phyloP scores from a whole-genome alignment of 2,329 filamentous ascomycete genomes.

The Fusarium xylarioides region DNA sequence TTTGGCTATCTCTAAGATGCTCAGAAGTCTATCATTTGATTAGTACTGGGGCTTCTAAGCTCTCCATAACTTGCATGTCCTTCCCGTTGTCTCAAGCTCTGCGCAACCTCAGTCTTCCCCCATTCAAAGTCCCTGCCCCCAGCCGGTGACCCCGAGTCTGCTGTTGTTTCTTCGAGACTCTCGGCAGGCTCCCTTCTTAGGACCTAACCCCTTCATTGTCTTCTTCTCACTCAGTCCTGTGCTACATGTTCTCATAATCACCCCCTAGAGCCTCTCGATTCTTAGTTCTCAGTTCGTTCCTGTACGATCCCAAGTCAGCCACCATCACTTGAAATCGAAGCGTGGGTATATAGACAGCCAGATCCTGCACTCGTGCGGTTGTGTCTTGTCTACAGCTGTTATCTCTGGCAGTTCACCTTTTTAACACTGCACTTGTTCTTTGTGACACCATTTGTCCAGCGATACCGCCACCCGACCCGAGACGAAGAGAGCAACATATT shows the following conservation, averaged over 20 bases:
- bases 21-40: slow-evolving; percentile 27
- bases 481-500: slow-evolving; percentile 17
- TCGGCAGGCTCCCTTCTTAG: slow-evolving; percentile 39
- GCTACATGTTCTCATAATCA: slow-evolving; percentile 36
- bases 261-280: slow-evolving; percentile 37
- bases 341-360: slow-evolving; percentile 52
- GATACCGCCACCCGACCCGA: slow-evolving; percentile 26
- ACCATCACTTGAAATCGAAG: slow-evolving; percentile 40
- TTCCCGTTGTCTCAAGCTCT: slow-evolving; percentile 56
- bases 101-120: slow-evolving; percentile 49
- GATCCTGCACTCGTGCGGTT: slow-evolving; percentile 47
- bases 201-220: slow-evolving; percentile 28
- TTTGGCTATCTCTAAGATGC: slow-evolving; percentile 20
- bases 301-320: slow-evolving; percentile 44
- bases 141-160: slow-evolving; percentile 43
- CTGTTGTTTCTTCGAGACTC: slow-evolving; percentile 36
- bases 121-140: slow-evolving; percentile 42
- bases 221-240: slow-evolving; percentile 34
- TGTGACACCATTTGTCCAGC: slow-evolving; percentile 40
- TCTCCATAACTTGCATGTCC: slow-evolving; percentile 50
- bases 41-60: slow-evolving; percentile 44
- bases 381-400: slow-evolving; percentile 40
- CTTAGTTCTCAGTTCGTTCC: slow-evolving; percentile 35
- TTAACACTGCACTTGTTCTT: slow-evolving; percentile 28
- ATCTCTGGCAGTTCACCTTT: slow-evolving; percentile 35